Percentiles rank a stretch among this genome's conserved stretches.
Conservation (phyloP, 2,329 filamentous ascomycete genomes). For the Claviceps sp. region DNA sequence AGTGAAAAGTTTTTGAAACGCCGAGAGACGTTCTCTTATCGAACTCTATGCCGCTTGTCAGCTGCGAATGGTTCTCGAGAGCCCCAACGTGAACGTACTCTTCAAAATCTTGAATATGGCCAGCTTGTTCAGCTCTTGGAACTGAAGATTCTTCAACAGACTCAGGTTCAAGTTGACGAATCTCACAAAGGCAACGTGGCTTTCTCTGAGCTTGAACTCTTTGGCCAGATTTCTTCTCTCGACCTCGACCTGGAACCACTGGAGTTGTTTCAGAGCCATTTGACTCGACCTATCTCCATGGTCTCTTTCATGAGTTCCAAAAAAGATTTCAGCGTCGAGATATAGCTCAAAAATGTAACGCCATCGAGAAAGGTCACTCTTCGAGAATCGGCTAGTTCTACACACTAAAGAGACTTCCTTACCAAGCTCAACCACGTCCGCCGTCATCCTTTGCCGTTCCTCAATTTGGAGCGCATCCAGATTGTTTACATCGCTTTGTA, state of each 20-base stretch:
- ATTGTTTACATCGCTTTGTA: constrained; percentile 56
- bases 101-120: constrained; percentile 78
- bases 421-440: constrained; percentile 51
- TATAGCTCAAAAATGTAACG: constrained; percentile 73
- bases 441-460: constrained; percentile 50
- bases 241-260: constrained; percentile 60
- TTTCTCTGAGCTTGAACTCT: constrained; percentile 53
- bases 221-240: constrained; percentile 42
- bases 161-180: constrained; percentile 63
- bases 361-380: constrained; percentile 61
- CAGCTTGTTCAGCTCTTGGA: constrained; percentile 69
- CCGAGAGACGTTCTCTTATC: constrained; percentile 72
- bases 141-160: constrained; percentile 68
- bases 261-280: constrained; percentile 52
- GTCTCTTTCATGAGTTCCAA: constrained; percentile 60
- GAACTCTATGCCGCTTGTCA: constrained; percentile 44
- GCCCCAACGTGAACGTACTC: constrained; percentile 34
- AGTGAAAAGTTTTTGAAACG: constrained; percentile 49
- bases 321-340: constrained; percentile 67
- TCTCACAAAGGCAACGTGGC: constrained; percentile 46
- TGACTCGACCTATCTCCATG: constrained; percentile 53
- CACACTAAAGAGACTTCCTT: constrained; percentile 50
- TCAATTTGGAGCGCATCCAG: constrained; percentile 54
- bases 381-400: constrained; percentile 47
- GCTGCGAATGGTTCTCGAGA: not conserved